A percentile compares a stretch with the other conserved stretches of the same genome.
Evolutionary conservation across 139 green algal species (phyloP).

Genomic region (Gonium pectorale): DNA sequence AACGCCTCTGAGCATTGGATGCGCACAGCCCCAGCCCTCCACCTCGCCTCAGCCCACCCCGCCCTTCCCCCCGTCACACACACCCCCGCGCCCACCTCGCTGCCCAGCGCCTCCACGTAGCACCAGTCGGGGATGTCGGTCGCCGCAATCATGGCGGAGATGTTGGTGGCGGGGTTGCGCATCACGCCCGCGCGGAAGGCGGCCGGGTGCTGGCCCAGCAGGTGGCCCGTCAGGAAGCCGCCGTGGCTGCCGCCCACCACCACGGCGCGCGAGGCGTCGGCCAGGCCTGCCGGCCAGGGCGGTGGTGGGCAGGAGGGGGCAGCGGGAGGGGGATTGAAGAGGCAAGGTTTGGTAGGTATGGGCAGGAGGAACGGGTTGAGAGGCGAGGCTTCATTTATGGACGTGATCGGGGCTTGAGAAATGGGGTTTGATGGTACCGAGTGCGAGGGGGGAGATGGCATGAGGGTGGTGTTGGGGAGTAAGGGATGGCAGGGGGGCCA

Average conservation of each 20-base stretch:
- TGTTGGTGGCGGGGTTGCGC: slow-evolving; percentile 93
- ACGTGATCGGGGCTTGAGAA: too few relatives aligned
- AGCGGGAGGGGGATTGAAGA: too few relatives aligned
- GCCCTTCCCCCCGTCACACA: too few relatives aligned
- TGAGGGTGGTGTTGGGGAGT: too few relatives aligned
- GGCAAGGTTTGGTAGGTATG: background rate
- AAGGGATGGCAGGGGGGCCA: too few relatives aligned
- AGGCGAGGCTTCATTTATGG: too few relatives aligned
- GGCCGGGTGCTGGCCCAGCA: slow-evolving; percentile 87
- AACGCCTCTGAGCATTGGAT: too few relatives aligned
- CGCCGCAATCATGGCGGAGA: slow-evolving; percentile 86
- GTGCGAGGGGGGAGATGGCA: too few relatives aligned
- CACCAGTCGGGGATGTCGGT: slow-evolving; percentile 96
- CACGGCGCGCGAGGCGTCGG: slow-evolving; percentile 69
- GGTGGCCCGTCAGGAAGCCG: slow-evolving; percentile 90
- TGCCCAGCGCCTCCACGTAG: slow-evolving; percentile 88
- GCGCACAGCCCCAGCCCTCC: too few relatives aligned
- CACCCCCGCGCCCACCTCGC: slow-evolving; percentile 56
- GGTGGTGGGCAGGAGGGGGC: background rate
- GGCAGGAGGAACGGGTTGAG: too few relatives aligned
- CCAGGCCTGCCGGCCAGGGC: slow-evolving; percentile 55
- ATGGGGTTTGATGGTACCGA: too few relatives aligned
- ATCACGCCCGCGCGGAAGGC: slow-evolving; percentile 81
- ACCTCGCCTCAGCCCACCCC: too few relatives aligned
- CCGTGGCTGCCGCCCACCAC: slow-evolving; percentile 92